phyloP scores from a whole-genome alignment of 345 rosid genomes.

The Arabis alpina region DNA sequence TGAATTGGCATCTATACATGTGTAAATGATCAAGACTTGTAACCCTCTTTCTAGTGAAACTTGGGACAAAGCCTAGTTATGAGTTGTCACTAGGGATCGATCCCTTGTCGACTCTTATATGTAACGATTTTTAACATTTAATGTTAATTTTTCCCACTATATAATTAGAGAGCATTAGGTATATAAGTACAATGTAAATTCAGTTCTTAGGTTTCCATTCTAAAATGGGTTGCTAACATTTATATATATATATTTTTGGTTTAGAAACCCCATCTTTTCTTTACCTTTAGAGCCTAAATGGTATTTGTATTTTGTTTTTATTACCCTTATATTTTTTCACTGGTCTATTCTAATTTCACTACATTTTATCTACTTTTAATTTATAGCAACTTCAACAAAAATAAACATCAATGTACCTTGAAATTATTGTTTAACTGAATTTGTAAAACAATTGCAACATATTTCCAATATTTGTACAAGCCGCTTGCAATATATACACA shows the following conservation, averaged over 20 bases:
- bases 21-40: conserved; percentile 23
- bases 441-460: not conserved
- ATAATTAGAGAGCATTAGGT: not conserved
- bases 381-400: not conserved
- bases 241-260: not conserved
- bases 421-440: not conserved
- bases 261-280: not conserved
- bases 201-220: conserved; percentile 1
- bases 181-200: not conserved
- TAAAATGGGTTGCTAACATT: not conserved
- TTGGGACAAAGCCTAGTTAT: conserved; percentile 20
- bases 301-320: not conserved
- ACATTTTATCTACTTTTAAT: not conserved
- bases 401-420: not conserved
- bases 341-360: not conserved
- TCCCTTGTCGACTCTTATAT: not conserved
- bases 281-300: not conserved
- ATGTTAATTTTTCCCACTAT: not conserved
- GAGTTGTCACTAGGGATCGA: conserved; percentile 28
- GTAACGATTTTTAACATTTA: conserved; percentile 1
- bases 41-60: conserved; percentile 18
- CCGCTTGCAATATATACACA: not conserved
- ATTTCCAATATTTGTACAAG: not conserved
- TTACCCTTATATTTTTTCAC: not conserved
- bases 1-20: not conserved